A percentile compares a stretch with the other conserved stretches of the same genome.
Conservation (phyloP, 805 yeast species). For the Saturnispora serradocipensis region DNA sequence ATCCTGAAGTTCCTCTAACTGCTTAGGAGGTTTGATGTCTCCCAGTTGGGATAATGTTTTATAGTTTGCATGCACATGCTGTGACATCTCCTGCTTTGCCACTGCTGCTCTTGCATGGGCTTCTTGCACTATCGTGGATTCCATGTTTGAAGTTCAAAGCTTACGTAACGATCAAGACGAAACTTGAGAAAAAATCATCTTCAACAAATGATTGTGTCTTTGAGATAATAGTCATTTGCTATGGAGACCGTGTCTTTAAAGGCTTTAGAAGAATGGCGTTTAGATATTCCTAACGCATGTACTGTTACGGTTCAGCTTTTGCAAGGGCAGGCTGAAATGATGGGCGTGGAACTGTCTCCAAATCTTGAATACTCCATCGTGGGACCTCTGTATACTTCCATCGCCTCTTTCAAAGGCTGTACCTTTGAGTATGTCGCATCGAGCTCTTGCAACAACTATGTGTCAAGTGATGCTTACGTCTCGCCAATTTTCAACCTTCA, state of each 20-base stretch:
- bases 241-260: conserved; percentile 4
- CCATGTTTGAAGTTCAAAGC: background rate
- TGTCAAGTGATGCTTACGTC: conserved; percentile 51
- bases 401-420: conserved; percentile 61
- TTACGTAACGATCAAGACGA: background rate
- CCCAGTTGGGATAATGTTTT: background rate
- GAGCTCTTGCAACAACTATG: conserved; percentile 41
- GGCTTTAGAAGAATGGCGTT: conserved; percentile 53
- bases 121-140: background rate
- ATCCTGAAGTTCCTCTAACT: background rate
- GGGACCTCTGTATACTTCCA: conserved; percentile 42
- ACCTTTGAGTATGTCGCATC: conserved; percentile 41
- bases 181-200: background rate
- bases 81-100: background rate
- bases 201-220: background rate
- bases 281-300: conserved; percentile 48
- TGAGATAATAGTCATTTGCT: background rate
- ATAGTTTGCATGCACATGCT: background rate
- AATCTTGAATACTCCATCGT: conserved; percentile 52
- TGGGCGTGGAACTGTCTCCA: conserved; percentile 84
- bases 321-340: conserved; percentile 77
- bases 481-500: conserved; percentile 5
- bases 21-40: background rate
- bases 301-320: conserved; percentile 35
- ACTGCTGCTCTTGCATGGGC: background rate